Conservation (phyloP, 345 rosid species). For the Kandelia obovata region DNA sequence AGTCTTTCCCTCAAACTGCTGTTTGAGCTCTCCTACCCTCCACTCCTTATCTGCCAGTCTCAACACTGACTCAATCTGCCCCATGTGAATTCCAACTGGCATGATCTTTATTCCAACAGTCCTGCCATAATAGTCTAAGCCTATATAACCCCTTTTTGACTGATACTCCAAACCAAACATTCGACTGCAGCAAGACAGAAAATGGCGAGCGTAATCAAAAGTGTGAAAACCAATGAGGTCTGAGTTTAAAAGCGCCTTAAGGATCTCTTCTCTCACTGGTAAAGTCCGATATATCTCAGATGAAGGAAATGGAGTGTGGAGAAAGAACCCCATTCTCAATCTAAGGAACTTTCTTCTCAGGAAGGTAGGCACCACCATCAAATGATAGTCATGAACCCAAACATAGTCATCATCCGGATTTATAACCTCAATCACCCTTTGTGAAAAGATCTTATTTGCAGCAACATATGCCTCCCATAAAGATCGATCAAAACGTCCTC, state of each 20-base stretch:
- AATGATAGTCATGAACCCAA: constrained; percentile 80
- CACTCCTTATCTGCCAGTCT: constrained; percentile 64
- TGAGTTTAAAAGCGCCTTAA: constrained; percentile 62
- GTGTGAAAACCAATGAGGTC: constrained; percentile 83
- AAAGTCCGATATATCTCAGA: constrained; percentile 76
- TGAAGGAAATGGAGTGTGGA: constrained; percentile 77
- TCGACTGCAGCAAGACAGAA: constrained; percentile 73
- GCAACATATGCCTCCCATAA: constrained; percentile 82
- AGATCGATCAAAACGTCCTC: constrained; percentile 69
- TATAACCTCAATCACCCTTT: constrained; percentile 66
- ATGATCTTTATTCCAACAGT: constrained; percentile 76
- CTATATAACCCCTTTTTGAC: constrained; percentile 74
- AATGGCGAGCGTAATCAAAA: constrained; percentile 91
- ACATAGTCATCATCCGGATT: constrained; percentile 77
- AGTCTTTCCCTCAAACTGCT: constrained; percentile 65
- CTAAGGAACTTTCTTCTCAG: constrained; percentile 60
- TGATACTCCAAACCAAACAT: constrained; percentile 73
- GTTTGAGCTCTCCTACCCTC: constrained; percentile 65
- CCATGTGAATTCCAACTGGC: constrained; percentile 85
- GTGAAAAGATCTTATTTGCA: constrained; percentile 69
- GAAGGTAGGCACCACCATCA: constrained; percentile 80
- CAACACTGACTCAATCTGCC: constrained; percentile 63
- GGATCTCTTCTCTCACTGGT: constrained; percentile 74
- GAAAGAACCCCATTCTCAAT: constrained; percentile 74
- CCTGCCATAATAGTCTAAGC: constrained; percentile 73